Evolutionary conservation across 257 asterid species (phyloP), one percentile per base, ranked within the genome.

Genomic region (Nicotiana knightiana): DNA sequence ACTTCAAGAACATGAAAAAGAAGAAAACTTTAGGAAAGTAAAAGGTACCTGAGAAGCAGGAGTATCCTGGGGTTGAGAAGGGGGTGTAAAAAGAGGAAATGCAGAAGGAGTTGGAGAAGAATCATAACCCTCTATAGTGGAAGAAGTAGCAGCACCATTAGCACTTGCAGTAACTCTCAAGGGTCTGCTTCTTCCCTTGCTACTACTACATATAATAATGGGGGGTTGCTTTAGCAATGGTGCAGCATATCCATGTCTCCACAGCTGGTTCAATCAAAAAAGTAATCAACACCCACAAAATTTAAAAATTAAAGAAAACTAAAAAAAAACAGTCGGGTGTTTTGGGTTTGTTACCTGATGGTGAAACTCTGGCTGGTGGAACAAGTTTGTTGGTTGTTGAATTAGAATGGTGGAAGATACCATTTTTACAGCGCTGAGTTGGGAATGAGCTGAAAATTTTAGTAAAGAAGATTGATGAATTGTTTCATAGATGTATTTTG

Each of bases 41-140:
- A 51, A 80, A 55, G 35, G 54, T 79, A 93, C 99, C 93, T 90
- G 85, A 82, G 98, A 89, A 87, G 94, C 94, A 79, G 97, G 90
- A 46, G 97, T 86, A 26, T 88, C 82, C 61, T 82, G 79, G 70
- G 89, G 85, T 58, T 90, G 79, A 16, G 86, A 37, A 81, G 97
- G 66, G 61, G 91, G 83, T 30, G 88, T 88, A 82, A 88, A 89
- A 77, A 95, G 86, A 67, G 96, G 97, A 83, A 91, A 90, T 4
- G 87, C 51, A 63, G 91, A 87, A 85, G 91, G 80, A 55, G 91
- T 70, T 21, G 87, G 67, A 83, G 89, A 63, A 30, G 88, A 83
- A n/a, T 78, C 73, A 54, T 76, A 70, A 8, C 15, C 33, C 33
- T 80, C 83, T 11, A 80, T 24, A 48, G 83, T 64, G 73, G 76